Base-by-base conservation (phyloP, 1,139 yeast genomes). In the Candida smagusa region DNA sequence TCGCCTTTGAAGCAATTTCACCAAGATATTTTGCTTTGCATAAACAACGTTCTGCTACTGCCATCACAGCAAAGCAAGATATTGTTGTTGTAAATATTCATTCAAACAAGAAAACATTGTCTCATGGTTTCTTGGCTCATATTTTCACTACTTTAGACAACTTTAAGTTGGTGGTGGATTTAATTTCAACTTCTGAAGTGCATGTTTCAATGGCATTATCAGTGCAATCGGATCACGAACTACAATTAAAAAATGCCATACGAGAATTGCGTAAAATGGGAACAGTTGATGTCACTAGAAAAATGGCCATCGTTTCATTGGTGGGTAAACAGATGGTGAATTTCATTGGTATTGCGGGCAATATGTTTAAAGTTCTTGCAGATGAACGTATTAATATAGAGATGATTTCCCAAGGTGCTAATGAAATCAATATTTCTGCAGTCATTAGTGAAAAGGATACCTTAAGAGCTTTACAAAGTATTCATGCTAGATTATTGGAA, bases 271-370 rank as follows among this genome's bases (percentile, higher is more conserved):
- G 82, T 36, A 78, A 76, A 52, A 81, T 85, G 66, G 98, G 98
- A 31, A 70, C 84, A 1, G 96, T 92, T 31, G 97, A 92, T 53
- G 81, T 90, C 35, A 86, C 95, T 2, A 77, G 85, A 48, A 80
- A 84, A 47, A 79, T 92, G 84, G 83, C 96, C 47, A 92, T 92
- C 55, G 83, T 92, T 21, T 89, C 97, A 4, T 74, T 92, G 38
- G 97, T 92, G 33, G 98, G 98, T 30, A 89, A 87, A 54, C 95
- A 92, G 59, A 92, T 92, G 98, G 92, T 89, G 54, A 96, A 89
- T 57, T 79, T 85, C 57, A 86, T 92, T 46, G 98, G 98, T 58
- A 90, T 89, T 56, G 98, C 98, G 0, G 97, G 97, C 31, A 84
- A 88, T 48, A 92, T 92, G 97, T 92, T 92, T 65, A 83, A 90